Conservation (phyloP, 441 rosid genomes). For the Aleurites moluccanus region DNA sequence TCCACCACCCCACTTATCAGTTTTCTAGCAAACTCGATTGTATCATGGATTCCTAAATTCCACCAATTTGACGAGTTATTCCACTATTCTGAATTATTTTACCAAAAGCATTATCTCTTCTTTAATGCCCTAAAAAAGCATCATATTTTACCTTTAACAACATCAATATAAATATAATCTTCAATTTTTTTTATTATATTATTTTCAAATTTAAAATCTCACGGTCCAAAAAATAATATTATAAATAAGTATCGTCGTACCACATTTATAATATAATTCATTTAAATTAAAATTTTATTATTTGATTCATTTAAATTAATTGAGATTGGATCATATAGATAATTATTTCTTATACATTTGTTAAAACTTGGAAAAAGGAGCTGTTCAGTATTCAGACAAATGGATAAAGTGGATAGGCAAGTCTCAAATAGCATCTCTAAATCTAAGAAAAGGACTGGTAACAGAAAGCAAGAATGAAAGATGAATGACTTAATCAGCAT, state of each 20-base stretch:
- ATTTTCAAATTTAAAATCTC: no score
- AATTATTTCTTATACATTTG: no score
- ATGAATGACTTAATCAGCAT: no score
- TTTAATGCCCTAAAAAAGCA: neutral
- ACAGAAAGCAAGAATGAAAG: slow-evolving; percentile 16
- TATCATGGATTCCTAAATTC: slow-evolving; percentile 22
- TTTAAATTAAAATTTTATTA: no score
- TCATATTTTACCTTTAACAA: neutral
- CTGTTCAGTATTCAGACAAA: neutral
- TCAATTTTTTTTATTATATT: no score
- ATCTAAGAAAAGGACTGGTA: slow-evolving; percentile 25
- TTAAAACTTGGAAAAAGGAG: no score
- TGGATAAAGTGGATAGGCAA: neutral
- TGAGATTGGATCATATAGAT: no score
- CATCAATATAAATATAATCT: no score
- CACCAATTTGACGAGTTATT: neutral
- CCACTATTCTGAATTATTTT: neutral
- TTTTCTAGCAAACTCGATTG: neutral
- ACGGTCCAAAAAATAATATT: no score
- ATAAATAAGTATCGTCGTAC: no score
- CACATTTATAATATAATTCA: no score
- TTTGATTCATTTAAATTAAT: no score
- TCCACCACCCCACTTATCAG: neutral
- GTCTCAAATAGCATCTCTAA: slow-evolving; percentile 11
- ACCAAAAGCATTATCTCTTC: neutral